phyloP scores from a whole-genome alignment of 1,284 basidiomycete genomes.

The Fomes fomentarius region DNA sequence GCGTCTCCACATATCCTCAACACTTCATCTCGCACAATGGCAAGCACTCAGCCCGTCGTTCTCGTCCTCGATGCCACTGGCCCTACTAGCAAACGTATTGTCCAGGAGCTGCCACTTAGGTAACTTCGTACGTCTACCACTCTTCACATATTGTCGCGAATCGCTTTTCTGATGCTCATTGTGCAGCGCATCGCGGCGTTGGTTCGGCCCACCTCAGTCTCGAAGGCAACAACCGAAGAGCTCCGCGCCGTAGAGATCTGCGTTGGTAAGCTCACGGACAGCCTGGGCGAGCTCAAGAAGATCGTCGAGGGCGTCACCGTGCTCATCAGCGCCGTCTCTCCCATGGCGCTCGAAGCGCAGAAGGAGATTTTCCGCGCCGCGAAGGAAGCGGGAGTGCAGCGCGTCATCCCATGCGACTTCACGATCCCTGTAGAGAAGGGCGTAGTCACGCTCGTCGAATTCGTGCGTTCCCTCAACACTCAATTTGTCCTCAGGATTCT shows the following conservation, averaged over 20 bases:
- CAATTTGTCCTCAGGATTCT: neutral
- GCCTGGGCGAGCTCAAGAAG: slow-evolving; percentile 1
- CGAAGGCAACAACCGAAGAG: neutral
- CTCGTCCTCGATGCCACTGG: slow-evolving; percentile 23
- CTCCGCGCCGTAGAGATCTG: slow-evolving; percentile 16
- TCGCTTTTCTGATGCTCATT: no score
- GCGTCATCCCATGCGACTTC: slow-evolving; percentile 22
- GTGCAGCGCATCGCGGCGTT: neutral
- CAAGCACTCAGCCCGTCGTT: slow-evolving; percentile 11
- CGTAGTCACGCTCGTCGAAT: slow-evolving; percentile 6
- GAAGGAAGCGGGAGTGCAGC: slow-evolving; percentile 18
- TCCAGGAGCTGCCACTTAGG: slow-evolving; percentile 4
- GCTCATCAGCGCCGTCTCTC: slow-evolving; percentile 7
- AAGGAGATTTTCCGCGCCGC: slow-evolving; percentile 17
- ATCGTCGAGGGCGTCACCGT: slow-evolving; percentile 10
- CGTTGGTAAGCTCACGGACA: slow-evolving; percentile 4
- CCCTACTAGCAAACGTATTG: slow-evolving; percentile 11
- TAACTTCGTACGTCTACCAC: neutral
- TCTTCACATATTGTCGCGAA: neutral
- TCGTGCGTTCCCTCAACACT: neutral
- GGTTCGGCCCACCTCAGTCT: slow-evolving; percentile 5
- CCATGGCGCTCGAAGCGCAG: slow-evolving; percentile 1
- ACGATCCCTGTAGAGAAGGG: slow-evolving; percentile 13
- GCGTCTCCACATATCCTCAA: no score
- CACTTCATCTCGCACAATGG: no score